A percentile compares a stretch with the other conserved stretches of the same genome.
Evolutionary conservation across 129 eudicot species (phyloP).

Genomic region (Erigeron canadensis): DNA sequence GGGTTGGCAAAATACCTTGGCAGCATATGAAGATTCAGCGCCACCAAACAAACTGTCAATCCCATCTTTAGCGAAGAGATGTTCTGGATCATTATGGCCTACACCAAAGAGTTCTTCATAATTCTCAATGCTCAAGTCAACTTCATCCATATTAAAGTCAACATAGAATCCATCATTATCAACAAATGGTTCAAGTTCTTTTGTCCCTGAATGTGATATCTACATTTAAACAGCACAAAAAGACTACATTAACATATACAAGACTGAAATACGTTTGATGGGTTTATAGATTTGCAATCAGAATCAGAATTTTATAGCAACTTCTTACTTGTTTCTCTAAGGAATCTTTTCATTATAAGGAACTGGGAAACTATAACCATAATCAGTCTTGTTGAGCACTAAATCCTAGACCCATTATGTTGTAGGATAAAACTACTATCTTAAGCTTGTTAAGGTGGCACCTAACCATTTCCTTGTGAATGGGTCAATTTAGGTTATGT

Average conservation of each 20-base stretch:
- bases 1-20: slow-evolving; percentile 28
- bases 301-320: not conserved
- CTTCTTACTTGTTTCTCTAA: not conserved
- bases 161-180: slow-evolving; percentile 41
- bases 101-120: slow-evolving; percentile 55
- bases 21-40: slow-evolving; percentile 33
- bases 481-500: no score
- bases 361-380: not conserved
- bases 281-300: slow-evolving; percentile 4
- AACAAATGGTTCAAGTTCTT: slow-evolving; percentile 31
- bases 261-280: not conserved
- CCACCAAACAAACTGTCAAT: slow-evolving; percentile 52
- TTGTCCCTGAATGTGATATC: slow-evolving; percentile 37
- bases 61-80: slow-evolving; percentile 50
- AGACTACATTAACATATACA: not conserved
- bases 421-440: not conserved
- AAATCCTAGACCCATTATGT: not conserved
- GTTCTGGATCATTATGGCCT: slow-evolving; percentile 42
- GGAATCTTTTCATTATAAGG: not conserved
- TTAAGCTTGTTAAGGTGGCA: not conserved
- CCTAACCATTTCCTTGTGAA: no score
- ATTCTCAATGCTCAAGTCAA: slow-evolving; percentile 51
- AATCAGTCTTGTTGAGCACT: not conserved
- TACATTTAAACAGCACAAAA: slow-evolving; percentile 26
- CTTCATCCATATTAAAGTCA: slow-evolving; percentile 49